phyloP scores from a whole-genome alignment of 768 basidiomycete genomes.

The Pleurotus platypus region DNA sequence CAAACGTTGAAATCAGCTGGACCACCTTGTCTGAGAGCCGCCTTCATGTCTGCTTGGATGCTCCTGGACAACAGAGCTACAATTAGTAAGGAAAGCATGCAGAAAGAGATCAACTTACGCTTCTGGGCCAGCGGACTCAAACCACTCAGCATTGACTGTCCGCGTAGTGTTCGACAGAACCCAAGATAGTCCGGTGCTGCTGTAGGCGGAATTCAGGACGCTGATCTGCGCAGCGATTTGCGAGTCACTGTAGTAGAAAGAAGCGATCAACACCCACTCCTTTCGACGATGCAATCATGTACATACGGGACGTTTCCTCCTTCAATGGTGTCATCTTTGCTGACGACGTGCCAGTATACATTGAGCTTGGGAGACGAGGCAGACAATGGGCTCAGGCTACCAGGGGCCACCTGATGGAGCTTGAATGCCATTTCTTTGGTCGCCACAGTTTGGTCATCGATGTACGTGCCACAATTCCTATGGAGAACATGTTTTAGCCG shows the following conservation, averaged over 20 bases:
- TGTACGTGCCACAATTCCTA: conserved; percentile 35
- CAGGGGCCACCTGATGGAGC: conserved; percentile 28
- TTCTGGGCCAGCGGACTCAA: conserved; percentile 7
- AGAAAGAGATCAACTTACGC: conserved; percentile 25
- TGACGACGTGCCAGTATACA: conserved; percentile 32
- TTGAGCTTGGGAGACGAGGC: conserved; percentile 11
- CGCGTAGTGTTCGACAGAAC: conserved; percentile 22
- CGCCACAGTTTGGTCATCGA: conserved; percentile 31
- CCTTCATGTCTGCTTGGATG: conserved; percentile 45
- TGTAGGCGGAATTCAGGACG: conserved; percentile 41
- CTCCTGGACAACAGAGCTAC: conserved; percentile 33
- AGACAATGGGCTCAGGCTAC: neutral
- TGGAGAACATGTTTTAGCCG: too few species aligned
- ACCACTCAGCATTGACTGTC: conserved; percentile 7
- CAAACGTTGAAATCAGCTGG: conserved; percentile 44
- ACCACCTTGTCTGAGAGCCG: conserved; percentile 36
- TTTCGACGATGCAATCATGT: neutral
- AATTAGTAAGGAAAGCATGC: conserved; percentile 42
- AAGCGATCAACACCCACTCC: conserved; percentile 1
- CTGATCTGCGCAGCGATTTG: conserved; percentile 33
- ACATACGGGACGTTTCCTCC: conserved; percentile 43
- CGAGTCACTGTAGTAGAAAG: conserved; percentile 24
- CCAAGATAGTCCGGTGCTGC: conserved; percentile 32
- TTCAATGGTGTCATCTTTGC: conserved; percentile 22
- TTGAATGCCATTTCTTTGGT: conserved; percentile 37